A percentile compares a stretch with the other conserved stretches of the same genome.
Conservation (phyloP, 1,284 basidiomycete species). For the Marasmius fiardii region DNA sequence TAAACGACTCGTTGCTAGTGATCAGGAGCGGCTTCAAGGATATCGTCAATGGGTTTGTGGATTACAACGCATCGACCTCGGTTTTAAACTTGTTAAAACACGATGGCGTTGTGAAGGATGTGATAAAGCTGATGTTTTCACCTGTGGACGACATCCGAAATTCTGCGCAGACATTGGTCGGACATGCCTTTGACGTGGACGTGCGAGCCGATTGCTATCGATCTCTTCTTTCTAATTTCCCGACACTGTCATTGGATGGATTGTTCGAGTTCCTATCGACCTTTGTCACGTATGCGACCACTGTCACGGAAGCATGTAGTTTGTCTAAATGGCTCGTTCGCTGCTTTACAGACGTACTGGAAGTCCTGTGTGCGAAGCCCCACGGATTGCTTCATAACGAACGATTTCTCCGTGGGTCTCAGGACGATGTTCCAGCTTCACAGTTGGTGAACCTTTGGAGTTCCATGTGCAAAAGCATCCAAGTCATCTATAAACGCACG, state of each 20-base stretch:
- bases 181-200: slow-evolving; percentile 83
- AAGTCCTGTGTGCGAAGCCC: slow-evolving; percentile 73
- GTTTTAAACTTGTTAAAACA: slow-evolving; percentile 51
- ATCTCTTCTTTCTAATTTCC: slow-evolving; percentile 63
- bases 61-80: slow-evolving; percentile 48
- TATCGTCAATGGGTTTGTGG: slow-evolving; percentile 57
- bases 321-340: slow-evolving; percentile 85
- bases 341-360: slow-evolving; percentile 89
- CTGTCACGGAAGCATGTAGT: slow-evolving; percentile 80
- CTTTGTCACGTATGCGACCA: slow-evolving; percentile 61
- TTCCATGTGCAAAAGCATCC: slow-evolving; percentile 76
- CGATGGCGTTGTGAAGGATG: slow-evolving; percentile 49
- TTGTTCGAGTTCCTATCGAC: slow-evolving; percentile 62
- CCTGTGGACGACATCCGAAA: slow-evolving; percentile 73
- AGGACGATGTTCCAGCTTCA: slow-evolving; percentile 41
- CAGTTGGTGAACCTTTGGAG: slow-evolving; percentile 77
- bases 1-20: slow-evolving; percentile 56
- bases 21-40: slow-evolving; percentile 64
- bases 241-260: slow-evolving; percentile 66
- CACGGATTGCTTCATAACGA: slow-evolving; percentile 65
- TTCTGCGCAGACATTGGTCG: slow-evolving; percentile 72
- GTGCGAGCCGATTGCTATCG: slow-evolving; percentile 85
- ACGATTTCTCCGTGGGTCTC: slow-evolving; percentile 49
- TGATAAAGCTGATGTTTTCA: slow-evolving; percentile 74
- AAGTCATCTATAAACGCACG: slow-evolving; percentile 82